These are phyloP conservation scores for Bauhinia variegata DNA, from an alignment of 306 rosid genomes.

Conservation along the genomic window DNA sequence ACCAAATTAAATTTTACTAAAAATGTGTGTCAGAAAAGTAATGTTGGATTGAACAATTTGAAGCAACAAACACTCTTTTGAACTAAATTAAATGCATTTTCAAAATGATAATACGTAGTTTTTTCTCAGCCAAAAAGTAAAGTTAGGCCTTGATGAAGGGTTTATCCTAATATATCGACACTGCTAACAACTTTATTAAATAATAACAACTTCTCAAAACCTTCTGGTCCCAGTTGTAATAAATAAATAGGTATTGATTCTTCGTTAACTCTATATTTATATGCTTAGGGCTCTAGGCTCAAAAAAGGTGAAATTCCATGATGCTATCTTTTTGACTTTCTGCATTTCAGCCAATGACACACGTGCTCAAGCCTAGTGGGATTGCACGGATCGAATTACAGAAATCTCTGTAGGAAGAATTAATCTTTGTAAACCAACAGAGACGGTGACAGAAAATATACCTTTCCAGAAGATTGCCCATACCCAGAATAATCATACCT, in stretches of 20 bases:
- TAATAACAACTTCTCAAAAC: not conserved
- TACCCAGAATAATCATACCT: slow-evolving; percentile 83
- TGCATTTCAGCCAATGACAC: slow-evolving; percentile 25
- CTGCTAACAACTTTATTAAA: not conserved
- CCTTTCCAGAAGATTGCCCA: slow-evolving; percentile 83
- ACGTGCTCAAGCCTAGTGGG: slow-evolving; percentile 27
- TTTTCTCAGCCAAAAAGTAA: too few relatives aligned
- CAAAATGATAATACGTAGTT: not conserved
- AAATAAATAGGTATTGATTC: slow-evolving; percentile 23
- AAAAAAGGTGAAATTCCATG: slow-evolving; percentile 25
- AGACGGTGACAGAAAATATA: slow-evolving; percentile 31
- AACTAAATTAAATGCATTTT: not conserved
- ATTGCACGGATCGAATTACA: slow-evolving; percentile 5
- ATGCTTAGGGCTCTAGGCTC: slow-evolving; percentile 21
- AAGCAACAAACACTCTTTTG: not conserved
- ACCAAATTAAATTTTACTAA: not conserved
- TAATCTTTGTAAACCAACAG: not conserved
- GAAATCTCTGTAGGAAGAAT: not conserved
- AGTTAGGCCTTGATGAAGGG: too few relatives aligned
- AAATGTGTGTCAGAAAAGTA: not conserved
- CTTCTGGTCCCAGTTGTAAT: slow-evolving; percentile 13
- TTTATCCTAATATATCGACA: too few relatives aligned
- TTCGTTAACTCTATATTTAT: slow-evolving; percentile 7
- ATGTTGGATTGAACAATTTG: too few relatives aligned
- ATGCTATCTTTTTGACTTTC: slow-evolving; percentile 26